Percentiles rank a stretch among this genome's conserved stretches.
Conservation (phyloP, 148 eudicot species). For the Talinum fruticosum region DNA sequence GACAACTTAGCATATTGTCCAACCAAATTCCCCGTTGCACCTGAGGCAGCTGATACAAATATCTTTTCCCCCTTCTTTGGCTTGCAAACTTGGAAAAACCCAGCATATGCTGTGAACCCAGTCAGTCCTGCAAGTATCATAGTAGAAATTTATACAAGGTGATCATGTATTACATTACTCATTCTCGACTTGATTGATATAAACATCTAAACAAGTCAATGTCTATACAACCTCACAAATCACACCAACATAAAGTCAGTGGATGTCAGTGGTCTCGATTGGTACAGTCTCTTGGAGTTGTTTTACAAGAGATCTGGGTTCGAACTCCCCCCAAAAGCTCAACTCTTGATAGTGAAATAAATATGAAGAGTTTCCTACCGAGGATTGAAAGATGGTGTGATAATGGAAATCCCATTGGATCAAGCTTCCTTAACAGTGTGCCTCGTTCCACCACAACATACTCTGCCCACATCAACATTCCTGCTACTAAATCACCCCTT, state of each 20-base stretch:
- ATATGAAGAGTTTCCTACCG: slow-evolving; percentile 26
- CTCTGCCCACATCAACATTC: slow-evolving; percentile 47
- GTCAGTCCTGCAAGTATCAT: slow-evolving; percentile 29
- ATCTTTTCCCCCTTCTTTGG: slow-evolving; percentile 60
- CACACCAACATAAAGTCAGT: too few species aligned
- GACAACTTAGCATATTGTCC: slow-evolving; percentile 64
- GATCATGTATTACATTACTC: too few species aligned
- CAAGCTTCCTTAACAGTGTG: slow-evolving; percentile 30
- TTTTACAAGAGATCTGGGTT: too few species aligned
- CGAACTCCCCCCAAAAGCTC: too few species aligned
- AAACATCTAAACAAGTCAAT: too few species aligned
- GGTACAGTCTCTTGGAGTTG: too few species aligned
- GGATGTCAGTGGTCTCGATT: too few species aligned
- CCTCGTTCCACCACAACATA: slow-evolving; percentile 34
- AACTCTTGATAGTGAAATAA: too few species aligned
- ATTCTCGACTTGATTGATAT: too few species aligned
- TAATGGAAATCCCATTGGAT: slow-evolving; percentile 42
- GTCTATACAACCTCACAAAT: too few species aligned
- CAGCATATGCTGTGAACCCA: slow-evolving; percentile 66
- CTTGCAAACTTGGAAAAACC: slow-evolving; percentile 47
- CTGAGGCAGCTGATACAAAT: slow-evolving; percentile 70
- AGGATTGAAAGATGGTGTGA: slow-evolving; percentile 52
- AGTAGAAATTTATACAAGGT: not conserved
- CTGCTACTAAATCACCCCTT: slow-evolving; percentile 49
- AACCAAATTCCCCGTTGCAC: slow-evolving; percentile 64